Evolutionary conservation across 257 asterid genomes (phyloP).

Genomic region (Solanum chaucha): DNA sequence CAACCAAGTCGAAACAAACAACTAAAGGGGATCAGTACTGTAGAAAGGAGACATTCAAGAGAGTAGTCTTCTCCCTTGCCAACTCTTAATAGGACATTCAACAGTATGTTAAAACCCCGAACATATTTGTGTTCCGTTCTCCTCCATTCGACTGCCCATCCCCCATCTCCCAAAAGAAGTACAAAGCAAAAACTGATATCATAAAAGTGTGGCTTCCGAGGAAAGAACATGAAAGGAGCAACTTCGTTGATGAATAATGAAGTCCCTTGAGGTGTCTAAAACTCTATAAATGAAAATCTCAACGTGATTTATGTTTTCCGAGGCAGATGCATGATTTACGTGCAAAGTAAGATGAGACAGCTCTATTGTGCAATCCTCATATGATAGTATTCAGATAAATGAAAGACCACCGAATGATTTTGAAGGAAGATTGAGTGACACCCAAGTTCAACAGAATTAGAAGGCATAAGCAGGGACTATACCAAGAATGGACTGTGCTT

Average conservation of each 20-base stretch:
- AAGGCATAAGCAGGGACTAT: neutral
- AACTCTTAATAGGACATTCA: neutral
- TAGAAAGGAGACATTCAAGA: neutral
- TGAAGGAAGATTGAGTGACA: neutral
- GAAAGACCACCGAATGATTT: neutral
- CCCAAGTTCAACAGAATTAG: neutral
- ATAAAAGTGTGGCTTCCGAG: neutral
- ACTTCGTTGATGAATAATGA: neutral
- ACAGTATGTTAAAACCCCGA: neutral
- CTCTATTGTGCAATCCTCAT: neutral
- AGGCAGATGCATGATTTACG: neutral
- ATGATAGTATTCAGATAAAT: neutral
- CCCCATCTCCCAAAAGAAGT: neutral
- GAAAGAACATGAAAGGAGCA: neutral
- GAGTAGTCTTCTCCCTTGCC: neutral
- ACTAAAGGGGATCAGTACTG: neutral
- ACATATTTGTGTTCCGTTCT: neutral
- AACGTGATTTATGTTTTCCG: neutral
- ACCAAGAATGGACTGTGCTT: constrained; percentile 11
- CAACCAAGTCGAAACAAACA: neutral
- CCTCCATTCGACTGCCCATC: neutral
- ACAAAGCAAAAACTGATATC: neutral
- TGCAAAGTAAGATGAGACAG: neutral
- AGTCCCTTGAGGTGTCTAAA: neutral
- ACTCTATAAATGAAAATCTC: neutral